phyloP scores from a whole-genome alignment of 192 early-diverging fungal genomes.

The Coemansia sp. region DNA sequence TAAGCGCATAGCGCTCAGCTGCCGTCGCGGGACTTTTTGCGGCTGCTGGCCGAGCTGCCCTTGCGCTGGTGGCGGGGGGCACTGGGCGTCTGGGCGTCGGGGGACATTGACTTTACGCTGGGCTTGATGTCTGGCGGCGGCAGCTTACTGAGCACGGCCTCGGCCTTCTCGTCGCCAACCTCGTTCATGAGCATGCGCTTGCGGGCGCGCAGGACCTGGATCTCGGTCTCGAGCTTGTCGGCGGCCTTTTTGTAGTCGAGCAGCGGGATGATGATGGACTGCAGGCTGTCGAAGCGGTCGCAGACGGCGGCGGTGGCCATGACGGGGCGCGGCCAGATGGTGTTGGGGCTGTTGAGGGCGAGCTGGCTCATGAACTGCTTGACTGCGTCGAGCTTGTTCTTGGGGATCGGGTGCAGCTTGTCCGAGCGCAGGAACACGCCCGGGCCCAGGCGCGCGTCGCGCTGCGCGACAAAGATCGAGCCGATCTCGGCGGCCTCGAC shows the following conservation, averaged over 20 bases:
- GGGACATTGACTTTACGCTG: background rate
- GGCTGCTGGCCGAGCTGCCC: slow-evolving; percentile 39
- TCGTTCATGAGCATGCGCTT: slow-evolving; percentile 43
- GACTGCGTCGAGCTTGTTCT: slow-evolving; percentile 50
- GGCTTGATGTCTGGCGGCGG: slow-evolving; percentile 12
- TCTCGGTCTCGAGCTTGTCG: slow-evolving; percentile 79
- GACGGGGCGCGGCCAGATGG: slow-evolving; percentile 63
- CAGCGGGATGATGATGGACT: slow-evolving; percentile 69
- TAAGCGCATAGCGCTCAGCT: too few relatives aligned
- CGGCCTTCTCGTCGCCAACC: slow-evolving; percentile 33
- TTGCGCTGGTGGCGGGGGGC: slow-evolving; percentile 40
- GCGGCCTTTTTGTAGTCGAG: slow-evolving; percentile 80
- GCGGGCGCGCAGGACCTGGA: slow-evolving; percentile 51
- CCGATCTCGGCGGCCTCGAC: slow-evolving; percentile 28
- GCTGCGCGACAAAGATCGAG: slow-evolving; percentile 29
- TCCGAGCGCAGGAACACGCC: slow-evolving; percentile 53
- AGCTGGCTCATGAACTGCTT: slow-evolving; percentile 50
- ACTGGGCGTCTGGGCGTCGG: background rate
- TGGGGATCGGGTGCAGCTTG: slow-evolving; percentile 48
- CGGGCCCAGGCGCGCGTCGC: slow-evolving; percentile 43
- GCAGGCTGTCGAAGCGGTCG: slow-evolving; percentile 75
- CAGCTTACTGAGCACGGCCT: slow-evolving; percentile 24
- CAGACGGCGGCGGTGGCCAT: slow-evolving; percentile 84
- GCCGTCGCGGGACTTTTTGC: slow-evolving; percentile 27
- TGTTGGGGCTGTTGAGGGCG: slow-evolving; percentile 41